Evolutionary conservation across 2,329 filamentous ascomycete genomes (phyloP).

Genomic region (Sordariomycetes sp.): DNA sequence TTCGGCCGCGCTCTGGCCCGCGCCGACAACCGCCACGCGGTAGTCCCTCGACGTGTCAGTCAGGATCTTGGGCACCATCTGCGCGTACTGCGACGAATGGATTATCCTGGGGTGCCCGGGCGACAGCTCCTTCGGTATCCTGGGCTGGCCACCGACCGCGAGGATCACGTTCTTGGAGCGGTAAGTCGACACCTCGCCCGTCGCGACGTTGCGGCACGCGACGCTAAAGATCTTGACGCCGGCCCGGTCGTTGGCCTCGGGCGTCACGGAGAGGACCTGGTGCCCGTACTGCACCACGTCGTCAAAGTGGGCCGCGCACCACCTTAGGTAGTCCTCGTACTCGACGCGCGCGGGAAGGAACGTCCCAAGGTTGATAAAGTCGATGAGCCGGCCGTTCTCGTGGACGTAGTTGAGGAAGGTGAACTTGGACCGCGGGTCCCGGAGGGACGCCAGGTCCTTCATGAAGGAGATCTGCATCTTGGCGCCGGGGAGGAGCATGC

Average conservation of each 20-base stretch:
- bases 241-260: constrained; percentile 27
- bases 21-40: constrained; percentile 73
- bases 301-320: constrained; percentile 76
- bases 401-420: constrained; percentile 95
- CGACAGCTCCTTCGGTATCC: constrained; percentile 58
- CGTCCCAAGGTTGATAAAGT: constrained; percentile 83
- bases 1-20: constrained; percentile 86
- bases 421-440: constrained; percentile 80
- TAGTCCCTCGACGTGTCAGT: constrained; percentile 35
- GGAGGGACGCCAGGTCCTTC: constrained; percentile 84
- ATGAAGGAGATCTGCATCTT: constrained; percentile 98
- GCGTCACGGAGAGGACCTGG: constrained; percentile 61
- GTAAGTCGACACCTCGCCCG: constrained; percentile 37
- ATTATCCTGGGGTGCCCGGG: constrained; percentile 59
- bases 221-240: constrained; percentile 55
- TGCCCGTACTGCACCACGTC: constrained; percentile 60
- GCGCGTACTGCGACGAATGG: constrained; percentile 79
- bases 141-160: constrained; percentile 47
- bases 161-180: constrained; percentile 52
- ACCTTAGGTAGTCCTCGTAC: constrained; percentile 91
- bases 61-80: constrained; percentile 46
- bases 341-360: constrained; percentile 78
- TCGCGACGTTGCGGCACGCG: constrained; percentile 46
- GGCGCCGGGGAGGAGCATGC: constrained; percentile 85
- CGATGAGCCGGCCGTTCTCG: constrained; percentile 63